Evolutionary conservation across 192 early-diverging fungal genomes (phyloP).

Genomic region (Coemansia sp.): DNA sequence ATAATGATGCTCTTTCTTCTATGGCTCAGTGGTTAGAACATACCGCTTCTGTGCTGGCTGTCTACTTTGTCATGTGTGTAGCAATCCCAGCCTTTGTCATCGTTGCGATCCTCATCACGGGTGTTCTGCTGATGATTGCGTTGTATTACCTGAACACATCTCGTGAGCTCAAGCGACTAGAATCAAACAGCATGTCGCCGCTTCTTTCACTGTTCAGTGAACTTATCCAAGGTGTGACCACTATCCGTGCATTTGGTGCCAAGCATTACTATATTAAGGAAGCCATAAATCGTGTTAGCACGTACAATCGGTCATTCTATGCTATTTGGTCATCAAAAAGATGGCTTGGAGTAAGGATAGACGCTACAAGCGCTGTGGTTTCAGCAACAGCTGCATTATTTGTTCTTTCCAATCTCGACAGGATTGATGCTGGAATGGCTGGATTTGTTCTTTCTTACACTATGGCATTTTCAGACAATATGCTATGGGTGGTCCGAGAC

Average conservation of each 20-base stretch:
- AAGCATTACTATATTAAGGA: conserved; percentile 44
- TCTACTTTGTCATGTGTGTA: conserved; percentile 58
- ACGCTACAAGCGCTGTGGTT: conserved; percentile 66
- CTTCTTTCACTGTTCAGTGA: conserved; percentile 74
- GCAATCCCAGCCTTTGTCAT: conserved; percentile 69
- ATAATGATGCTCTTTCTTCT: conserved; percentile 60
- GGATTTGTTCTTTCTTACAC: conserved; percentile 81
- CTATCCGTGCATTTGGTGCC: conserved; percentile 75
- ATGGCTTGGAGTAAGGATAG: conserved; percentile 77
- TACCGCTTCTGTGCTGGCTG: conserved; percentile 53
- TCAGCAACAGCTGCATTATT: conserved; percentile 64
- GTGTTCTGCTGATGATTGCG: conserved; percentile 63
- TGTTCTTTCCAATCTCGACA: conserved; percentile 46
- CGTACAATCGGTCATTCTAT: conserved; percentile 74
- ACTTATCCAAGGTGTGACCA: conserved; percentile 60
- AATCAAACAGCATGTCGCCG: conserved; percentile 66
- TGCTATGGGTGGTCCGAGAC: conserved; percentile 73
- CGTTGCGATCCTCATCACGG: conserved; percentile 56
- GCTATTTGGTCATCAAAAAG: conserved; percentile 74
- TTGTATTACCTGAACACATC: conserved; percentile 4
- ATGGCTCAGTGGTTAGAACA: conserved; percentile 54
- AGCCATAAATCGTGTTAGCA: conserved; percentile 58
- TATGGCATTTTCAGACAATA: conserved; percentile 70
- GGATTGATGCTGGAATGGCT: conserved; percentile 73
- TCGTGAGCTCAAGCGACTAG: conserved; percentile 79